These are phyloP conservation scores for Lolium multiflorum DNA, from an alignment of 176 grass and related monocot species.

Conservation along the genomic window DNA sequence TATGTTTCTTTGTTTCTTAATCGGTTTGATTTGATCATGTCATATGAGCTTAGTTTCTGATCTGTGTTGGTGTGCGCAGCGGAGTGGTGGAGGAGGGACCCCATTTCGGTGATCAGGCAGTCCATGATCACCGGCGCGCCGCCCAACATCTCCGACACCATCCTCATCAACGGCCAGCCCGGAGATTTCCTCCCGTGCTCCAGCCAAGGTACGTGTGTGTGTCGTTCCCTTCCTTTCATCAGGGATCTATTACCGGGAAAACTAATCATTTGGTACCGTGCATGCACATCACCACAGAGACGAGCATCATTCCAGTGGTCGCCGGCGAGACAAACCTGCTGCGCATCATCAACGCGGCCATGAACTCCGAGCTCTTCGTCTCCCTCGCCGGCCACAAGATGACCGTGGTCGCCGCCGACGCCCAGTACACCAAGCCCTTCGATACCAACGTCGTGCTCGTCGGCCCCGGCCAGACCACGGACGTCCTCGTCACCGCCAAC, in stretches of 20 bases:
- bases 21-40: neutral
- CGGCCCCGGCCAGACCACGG: constrained; percentile 87
- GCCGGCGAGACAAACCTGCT: constrained; percentile 72
- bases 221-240: neutral
- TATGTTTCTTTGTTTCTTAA: too few species aligned
- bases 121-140: constrained; percentile 70
- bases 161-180: constrained; percentile 89
- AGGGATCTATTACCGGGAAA: too few species aligned
- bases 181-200: constrained; percentile 81
- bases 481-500: constrained; percentile 82
- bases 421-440: constrained; percentile 79
- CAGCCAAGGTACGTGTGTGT: constrained; percentile 50
- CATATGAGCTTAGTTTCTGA: neutral
- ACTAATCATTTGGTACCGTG: neutral
- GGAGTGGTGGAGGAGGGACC: constrained; percentile 87
- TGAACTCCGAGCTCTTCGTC: constrained; percentile 86
- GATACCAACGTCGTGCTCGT: constrained; percentile 66
- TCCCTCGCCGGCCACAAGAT: constrained; percentile 82
- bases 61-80: constrained; percentile 27
- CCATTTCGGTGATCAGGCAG: constrained; percentile 70
- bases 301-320: constrained; percentile 67
- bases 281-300: constrained; percentile 50
- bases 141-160: constrained; percentile 75
- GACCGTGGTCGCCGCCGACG: constrained; percentile 87
- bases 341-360: constrained; percentile 80